Evolutionary conservation across 169 alveolate genomes (phyloP).

Genomic region (Eimeria sp.): DNA sequence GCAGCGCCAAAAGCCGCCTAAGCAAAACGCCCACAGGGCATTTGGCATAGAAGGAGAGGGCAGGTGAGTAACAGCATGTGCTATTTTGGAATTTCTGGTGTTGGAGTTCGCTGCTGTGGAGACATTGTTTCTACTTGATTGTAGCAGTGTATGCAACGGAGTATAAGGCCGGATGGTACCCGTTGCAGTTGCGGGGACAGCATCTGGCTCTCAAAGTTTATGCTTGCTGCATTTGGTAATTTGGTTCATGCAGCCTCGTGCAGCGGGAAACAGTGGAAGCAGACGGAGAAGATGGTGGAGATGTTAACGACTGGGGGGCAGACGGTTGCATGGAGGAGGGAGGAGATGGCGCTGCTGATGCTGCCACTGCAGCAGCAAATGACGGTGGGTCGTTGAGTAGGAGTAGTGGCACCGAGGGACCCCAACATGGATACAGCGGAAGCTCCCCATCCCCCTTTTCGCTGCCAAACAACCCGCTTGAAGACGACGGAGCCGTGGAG

Average conservation of each 20-base stretch:
- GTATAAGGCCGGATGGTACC: neutral
- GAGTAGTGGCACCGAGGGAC: neutral
- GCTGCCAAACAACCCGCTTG: conserved; percentile 46
- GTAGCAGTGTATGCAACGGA: neutral
- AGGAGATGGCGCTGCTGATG: conserved; percentile 32
- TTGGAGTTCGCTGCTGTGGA: neutral
- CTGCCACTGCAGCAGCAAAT: conserved; percentile 12
- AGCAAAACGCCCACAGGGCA: neutral
- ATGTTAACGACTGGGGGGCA: neutral
- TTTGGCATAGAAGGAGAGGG: conserved; percentile 71
- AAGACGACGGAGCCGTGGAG: conserved; percentile 47
- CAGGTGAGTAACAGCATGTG: conserved; percentile 20
- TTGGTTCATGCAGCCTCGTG: conserved; percentile 59
- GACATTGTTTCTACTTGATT: neutral
- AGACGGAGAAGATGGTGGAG: conserved; percentile 32
- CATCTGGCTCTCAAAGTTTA: neutral
- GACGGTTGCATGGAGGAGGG: conserved; percentile 15
- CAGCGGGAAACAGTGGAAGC: conserved; percentile 64
- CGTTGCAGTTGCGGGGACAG: neutral
- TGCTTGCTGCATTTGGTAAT: neutral
- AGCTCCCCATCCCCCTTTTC: neutral
- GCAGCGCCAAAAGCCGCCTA: conserved; percentile 40
- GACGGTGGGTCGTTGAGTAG: conserved; percentile 31
- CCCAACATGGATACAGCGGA: conserved; percentile 1
- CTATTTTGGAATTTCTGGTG: neutral